phyloP scores from a whole-genome alignment of 108 stramenopile species.

The Epithemia pelagica region DNA sequence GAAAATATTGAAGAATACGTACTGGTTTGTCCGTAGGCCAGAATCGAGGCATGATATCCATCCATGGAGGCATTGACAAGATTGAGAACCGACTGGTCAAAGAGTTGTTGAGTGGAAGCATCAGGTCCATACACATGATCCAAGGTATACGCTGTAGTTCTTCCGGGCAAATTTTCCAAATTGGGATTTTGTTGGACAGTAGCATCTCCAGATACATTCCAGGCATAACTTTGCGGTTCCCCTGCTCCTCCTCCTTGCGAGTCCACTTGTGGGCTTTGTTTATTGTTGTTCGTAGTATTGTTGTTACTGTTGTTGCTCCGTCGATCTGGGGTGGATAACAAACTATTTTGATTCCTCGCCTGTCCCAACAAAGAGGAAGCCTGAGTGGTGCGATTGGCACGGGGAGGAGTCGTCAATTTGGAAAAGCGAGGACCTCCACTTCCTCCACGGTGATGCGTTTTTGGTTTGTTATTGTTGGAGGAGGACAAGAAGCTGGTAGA shows the following conservation, averaged over 20 bases:
- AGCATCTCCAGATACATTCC: slow-evolving; percentile 33
- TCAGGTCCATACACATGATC: slow-evolving; percentile 52
- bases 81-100: slow-evolving; percentile 35
- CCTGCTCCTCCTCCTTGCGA: too few relatives aligned
- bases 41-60: slow-evolving; percentile 90
- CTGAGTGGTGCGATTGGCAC: not conserved
- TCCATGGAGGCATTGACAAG: slow-evolving; percentile 68
- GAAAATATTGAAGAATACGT: too few relatives aligned
- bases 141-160: slow-evolving; percentile 50
- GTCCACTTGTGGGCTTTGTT: not conserved
- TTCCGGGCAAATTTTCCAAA: slow-evolving; percentile 27
- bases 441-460: not conserved
- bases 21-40: slow-evolving; percentile 88
- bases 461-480: not conserved
- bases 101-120: slow-evolving; percentile 35
- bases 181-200: slow-evolving; percentile 32
- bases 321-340: not conserved
- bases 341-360: not conserved
- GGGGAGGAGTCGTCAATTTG: not conserved
- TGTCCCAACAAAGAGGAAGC: not conserved
- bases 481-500: slow-evolving; percentile 8
- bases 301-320: not conserved
- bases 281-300: not conserved
- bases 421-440: not conserved
- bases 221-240: slow-evolving; percentile 22